phyloP scores from a whole-genome alignment of 1,284 basidiomycete genomes.

The Chiua sp. region DNA sequence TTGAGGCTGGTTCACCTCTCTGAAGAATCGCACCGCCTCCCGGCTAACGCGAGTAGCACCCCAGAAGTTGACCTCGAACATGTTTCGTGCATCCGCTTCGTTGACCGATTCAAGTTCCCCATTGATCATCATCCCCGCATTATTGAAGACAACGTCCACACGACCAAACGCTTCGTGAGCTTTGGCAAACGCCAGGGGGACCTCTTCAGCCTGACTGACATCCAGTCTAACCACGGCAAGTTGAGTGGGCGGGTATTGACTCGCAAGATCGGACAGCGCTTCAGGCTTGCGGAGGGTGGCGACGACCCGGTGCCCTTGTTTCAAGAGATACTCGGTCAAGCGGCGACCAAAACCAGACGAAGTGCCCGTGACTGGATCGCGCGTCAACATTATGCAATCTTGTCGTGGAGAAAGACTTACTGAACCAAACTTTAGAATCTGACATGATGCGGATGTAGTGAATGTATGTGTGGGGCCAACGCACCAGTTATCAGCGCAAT shows the following conservation, averaged over 20 bases:
- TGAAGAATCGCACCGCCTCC: slow-evolving; percentile 41
- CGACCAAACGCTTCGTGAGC: slow-evolving; percentile 42
- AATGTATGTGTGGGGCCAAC: too few species aligned
- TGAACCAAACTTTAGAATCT: neutral
- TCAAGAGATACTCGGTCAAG: slow-evolving; percentile 27
- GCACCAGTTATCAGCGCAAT: too few species aligned
- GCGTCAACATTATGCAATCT: neutral
- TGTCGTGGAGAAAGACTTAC: slow-evolving; percentile 4
- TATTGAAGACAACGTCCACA: slow-evolving; percentile 49
- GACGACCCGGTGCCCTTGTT: slow-evolving; percentile 38
- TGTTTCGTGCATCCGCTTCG: slow-evolving; percentile 29
- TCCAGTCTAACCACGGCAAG: slow-evolving; percentile 46
- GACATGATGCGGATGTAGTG: too few species aligned
- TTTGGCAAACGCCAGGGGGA: slow-evolving; percentile 39
- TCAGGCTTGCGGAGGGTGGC: slow-evolving; percentile 41
- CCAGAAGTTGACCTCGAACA: slow-evolving; percentile 45
- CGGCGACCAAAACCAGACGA: slow-evolving; percentile 31
- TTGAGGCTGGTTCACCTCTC: slow-evolving; percentile 40
- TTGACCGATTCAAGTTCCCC: slow-evolving; percentile 27
- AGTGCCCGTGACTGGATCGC: slow-evolving; percentile 27
- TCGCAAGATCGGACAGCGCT: slow-evolving; percentile 34
- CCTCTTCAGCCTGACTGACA: slow-evolving; percentile 37
- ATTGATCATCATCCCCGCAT: slow-evolving; percentile 22
- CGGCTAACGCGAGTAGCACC: slow-evolving; percentile 36
- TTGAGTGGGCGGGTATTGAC: slow-evolving; percentile 30